Conservation (phyloP, 306 rosid genomes). For the Canavalia ensiformis region DNA sequence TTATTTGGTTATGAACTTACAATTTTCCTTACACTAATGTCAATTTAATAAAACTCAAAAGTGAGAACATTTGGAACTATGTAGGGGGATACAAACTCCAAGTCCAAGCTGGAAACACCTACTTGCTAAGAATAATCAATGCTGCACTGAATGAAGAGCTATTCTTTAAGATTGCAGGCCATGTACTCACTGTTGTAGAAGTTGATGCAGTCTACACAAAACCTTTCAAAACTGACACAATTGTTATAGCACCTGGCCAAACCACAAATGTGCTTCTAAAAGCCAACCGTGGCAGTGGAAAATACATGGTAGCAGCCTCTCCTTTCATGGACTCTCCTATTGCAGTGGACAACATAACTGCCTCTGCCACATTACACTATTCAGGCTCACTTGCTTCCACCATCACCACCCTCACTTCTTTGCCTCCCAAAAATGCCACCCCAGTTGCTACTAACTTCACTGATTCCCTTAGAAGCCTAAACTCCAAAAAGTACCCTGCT, state of each 20-base stretch:
- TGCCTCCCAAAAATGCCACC: slow-evolving; percentile 74
- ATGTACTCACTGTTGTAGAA: slow-evolving; percentile 74
- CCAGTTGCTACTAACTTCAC: slow-evolving; percentile 59
- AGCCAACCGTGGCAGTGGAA: slow-evolving; percentile 57
- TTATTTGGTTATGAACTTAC: no score
- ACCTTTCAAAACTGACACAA: slow-evolving; percentile 70
- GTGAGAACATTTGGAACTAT: background rate
- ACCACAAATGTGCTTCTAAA: slow-evolving; percentile 81
- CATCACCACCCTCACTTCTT: slow-evolving; percentile 59
- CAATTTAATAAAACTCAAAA: no score
- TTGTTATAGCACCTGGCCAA: slow-evolving; percentile 89
- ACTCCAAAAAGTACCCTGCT: slow-evolving; percentile 70
- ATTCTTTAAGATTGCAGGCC: slow-evolving; percentile 84
- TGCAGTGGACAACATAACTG: slow-evolving; percentile 68
- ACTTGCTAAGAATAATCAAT: slow-evolving; percentile 77
- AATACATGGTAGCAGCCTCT: slow-evolving; percentile 69
- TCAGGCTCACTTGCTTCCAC: slow-evolving; percentile 54
- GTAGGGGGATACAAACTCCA: slow-evolving; percentile 64
- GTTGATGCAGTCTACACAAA: slow-evolving; percentile 89
- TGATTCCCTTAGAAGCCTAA: slow-evolving; percentile 70
- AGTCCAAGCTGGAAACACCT: slow-evolving; percentile 66
- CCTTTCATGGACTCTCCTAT: slow-evolving; percentile 83
- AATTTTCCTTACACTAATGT: no score
- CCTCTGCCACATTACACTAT: slow-evolving; percentile 75
- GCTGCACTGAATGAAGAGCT: slow-evolving; percentile 93